Evolutionary conservation across 2,329 filamentous ascomycete genomes (phyloP), one percentile per base, ranked within the genome.

Genomic region (Talaromyces sp.): DNA sequence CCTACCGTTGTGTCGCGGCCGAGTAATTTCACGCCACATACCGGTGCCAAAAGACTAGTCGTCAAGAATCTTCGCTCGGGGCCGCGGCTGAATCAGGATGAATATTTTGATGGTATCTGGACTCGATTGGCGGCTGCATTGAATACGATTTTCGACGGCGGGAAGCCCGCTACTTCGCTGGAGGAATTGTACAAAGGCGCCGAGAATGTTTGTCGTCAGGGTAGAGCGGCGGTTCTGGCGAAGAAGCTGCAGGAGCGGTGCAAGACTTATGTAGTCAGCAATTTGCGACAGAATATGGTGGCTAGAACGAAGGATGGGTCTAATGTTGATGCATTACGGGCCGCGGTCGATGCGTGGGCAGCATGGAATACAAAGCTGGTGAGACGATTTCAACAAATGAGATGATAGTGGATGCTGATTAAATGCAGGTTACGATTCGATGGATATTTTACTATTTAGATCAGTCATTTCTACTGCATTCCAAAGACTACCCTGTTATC

Each of bases 381-480:
- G 82, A 70, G 86, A 22, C 10, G 36, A n/a, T 25, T 17, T 2
- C 15, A 10, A 51, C 11, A 27, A 40, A 7, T 60, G 31, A 17
- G 34, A 45, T 36, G 7, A 22, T 8, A 19, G 17, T 19, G 34
- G 15, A 51, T 15, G 8, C 51, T 63, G 40, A 63, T 19, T 19
- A 51, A 3, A 13, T 7, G 19, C 59, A 93, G 88, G 86, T 88
- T 69, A 88, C 89, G 15, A 86, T 99, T 61, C 88, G 93, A 58
- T 94, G 91, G 68, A 90, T 96, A 45, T 98, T 97, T 79, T 96
- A 93, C 80, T 99, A 93, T 73, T 85, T 99, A 69, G 94, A 99
- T 75, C 89, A 95, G 68, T 91, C 93, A 1, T 97, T 93, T 74
- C 84, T 99, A 7, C 82, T 97, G 2, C 89, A 90, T 65, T 88